Evolutionary conservation across 345 rosid species (phyloP).

Genomic region (Corymbia maculata): DNA sequence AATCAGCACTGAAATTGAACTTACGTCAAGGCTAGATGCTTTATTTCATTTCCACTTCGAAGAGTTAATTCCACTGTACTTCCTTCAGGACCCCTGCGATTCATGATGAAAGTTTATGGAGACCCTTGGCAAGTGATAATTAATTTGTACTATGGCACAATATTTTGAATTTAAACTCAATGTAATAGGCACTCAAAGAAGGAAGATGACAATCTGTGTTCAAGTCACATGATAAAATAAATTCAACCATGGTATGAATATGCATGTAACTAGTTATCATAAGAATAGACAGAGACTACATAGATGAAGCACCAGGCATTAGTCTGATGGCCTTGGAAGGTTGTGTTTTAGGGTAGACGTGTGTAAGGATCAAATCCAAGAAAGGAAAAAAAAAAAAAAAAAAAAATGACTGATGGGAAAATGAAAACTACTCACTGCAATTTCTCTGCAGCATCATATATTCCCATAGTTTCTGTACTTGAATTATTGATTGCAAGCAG

Average conservation of each 20-base stretch:
- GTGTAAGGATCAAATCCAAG: not conserved
- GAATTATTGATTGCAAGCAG: constrained; percentile 57
- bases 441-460: constrained; percentile 88
- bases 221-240: not conserved
- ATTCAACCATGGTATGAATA: not conserved
- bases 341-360: not conserved
- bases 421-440: constrained; percentile 55
- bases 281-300: not conserved
- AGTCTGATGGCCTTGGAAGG: not conserved
- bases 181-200: not conserved
- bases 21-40: constrained; percentile 64
- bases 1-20: not conserved
- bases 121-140: not conserved
- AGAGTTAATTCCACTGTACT: constrained; percentile 70
- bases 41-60: constrained; percentile 66
- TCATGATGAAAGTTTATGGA: not conserved
- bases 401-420: not conserved
- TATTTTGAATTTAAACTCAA: not conserved
- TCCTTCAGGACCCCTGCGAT: constrained; percentile 91
- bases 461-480: constrained; percentile 60
- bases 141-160: not conserved
- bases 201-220: not conserved
- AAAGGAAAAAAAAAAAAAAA: not conserved
- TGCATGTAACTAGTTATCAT: not conserved
- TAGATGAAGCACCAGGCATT: not conserved